Conservation (phyloP, 1,284 basidiomycete species). For the Pholiota adiposa region DNA sequence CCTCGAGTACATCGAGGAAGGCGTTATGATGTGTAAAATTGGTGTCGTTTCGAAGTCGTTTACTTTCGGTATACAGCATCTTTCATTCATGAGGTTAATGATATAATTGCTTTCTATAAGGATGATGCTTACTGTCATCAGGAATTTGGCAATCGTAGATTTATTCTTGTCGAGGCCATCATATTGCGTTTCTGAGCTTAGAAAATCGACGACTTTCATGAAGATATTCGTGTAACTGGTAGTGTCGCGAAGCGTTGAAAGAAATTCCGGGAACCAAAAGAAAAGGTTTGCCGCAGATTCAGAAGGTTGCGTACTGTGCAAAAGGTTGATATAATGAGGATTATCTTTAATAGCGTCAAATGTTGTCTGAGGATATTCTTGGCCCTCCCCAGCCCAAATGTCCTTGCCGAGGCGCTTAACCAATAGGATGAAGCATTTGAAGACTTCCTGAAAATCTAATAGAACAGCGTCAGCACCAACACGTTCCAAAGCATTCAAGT, state of each 20-base stretch:
- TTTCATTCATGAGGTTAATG: conserved; percentile 19
- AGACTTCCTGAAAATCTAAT: conserved; percentile 69
- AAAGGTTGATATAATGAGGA: conserved; percentile 54
- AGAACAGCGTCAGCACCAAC: conserved; percentile 2
- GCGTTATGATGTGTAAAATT: conserved; percentile 31
- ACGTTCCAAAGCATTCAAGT: conserved; percentile 10
- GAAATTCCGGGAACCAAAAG: conserved; percentile 59
- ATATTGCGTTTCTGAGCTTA: conserved; percentile 81
- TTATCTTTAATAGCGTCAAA: conserved; percentile 88
- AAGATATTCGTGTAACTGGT: conserved; percentile 67
- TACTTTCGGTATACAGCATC: conserved; percentile 36
- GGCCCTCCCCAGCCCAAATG: conserved; percentile 70
- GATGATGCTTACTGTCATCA: conserved; percentile 58
- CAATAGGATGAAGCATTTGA: conserved; percentile 62
- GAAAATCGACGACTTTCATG: conserved; percentile 69
- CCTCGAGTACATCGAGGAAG: conserved; percentile 52
- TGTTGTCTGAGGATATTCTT: conserved; percentile 73
- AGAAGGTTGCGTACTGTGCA: conserved; percentile 43
- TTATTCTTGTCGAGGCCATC: conserved; percentile 63
- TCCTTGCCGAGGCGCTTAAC: conserved; percentile 54
- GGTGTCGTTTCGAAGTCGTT: conserved; percentile 37
- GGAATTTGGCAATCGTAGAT: conserved; percentile 61
- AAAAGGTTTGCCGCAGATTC: conserved; percentile 51
- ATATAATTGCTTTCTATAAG: background rate
- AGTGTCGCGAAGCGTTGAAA: conserved; percentile 56